Conservation (phyloP, 768 basidiomycete species). For the Auriscalpium orientale region DNA sequence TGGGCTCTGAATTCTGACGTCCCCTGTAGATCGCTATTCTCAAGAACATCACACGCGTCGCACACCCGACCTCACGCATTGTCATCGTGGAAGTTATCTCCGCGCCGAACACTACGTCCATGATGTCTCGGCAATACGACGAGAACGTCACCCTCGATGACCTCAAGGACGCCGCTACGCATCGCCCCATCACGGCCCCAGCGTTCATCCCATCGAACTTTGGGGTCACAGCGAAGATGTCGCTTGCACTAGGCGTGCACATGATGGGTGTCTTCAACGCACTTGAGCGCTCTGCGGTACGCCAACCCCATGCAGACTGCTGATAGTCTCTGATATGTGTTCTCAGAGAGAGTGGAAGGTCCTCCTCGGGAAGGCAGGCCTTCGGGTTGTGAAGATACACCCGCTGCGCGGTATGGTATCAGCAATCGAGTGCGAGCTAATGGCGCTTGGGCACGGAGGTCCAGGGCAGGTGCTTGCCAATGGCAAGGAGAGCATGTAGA, state of each 20-base stretch:
- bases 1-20: not conserved
- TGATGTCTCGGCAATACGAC: not conserved
- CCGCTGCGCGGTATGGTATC: slow-evolving; percentile 1
- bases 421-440: slow-evolving; percentile 3
- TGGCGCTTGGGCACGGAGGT: not conserved
- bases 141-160: slow-evolving; percentile 1
- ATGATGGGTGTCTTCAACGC: slow-evolving; percentile 12
- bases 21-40: slow-evolving; percentile 2
- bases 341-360: not conserved
- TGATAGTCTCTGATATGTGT: not conserved
- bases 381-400: not conserved
- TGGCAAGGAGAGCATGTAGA: no score
- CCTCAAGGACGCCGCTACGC: not conserved
- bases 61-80: not conserved
- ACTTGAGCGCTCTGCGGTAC: slow-evolving; percentile 7
- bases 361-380: not conserved
- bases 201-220: slow-evolving; percentile 6
- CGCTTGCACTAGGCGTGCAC: slow-evolving; percentile 7
- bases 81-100: slow-evolving; percentile 6
- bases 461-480: no score
- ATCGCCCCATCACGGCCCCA: not conserved
- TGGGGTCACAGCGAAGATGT: slow-evolving; percentile 4
- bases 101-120: not conserved
- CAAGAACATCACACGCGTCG: slow-evolving; percentile 2
- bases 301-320: not conserved